A percentile compares a stretch with the other conserved stretches of the same genome.
Evolutionary conservation across 495 filamentous ascomycete genomes (phyloP).

Genomic region (Xylona heveae): DNA sequence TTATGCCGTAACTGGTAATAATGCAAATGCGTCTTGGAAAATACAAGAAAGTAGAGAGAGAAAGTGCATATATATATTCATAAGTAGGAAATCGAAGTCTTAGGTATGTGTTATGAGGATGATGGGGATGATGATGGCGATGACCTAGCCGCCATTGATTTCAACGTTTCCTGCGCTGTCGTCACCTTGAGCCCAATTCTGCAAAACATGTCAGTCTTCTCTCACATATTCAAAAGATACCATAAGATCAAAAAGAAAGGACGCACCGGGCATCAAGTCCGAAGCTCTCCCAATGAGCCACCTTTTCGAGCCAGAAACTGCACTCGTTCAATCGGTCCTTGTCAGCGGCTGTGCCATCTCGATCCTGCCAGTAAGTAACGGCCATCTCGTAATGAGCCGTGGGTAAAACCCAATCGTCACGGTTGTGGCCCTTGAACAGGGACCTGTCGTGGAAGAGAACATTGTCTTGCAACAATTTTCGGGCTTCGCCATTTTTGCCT

Average conservation of each 20-base stretch:
- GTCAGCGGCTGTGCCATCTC: conserved; percentile 2
- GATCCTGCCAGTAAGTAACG: conserved; percentile 43
- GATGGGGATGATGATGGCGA: no score
- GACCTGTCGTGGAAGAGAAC: conserved; percentile 42
- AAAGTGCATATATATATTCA: no score
- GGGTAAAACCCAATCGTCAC: conserved; percentile 66
- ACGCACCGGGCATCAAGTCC: conserved; percentile 57
- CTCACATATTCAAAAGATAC: background rate
- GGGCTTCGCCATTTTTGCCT: conserved; percentile 38
- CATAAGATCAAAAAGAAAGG: conserved; percentile 4
- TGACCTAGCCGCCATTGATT: background rate
- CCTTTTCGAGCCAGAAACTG: conserved; percentile 52
- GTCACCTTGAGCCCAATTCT: conserved; percentile 6
- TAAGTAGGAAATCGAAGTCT: no score
- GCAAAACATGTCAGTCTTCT: background rate
- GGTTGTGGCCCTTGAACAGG: conserved; percentile 48
- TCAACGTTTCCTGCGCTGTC: conserved; percentile 6
- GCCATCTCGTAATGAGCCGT: conserved; percentile 82
- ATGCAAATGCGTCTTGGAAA: no score
- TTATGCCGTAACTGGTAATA: no score
- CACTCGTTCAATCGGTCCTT: conserved; percentile 30
- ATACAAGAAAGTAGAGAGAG: no score
- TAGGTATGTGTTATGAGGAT: no score
- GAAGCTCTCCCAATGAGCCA: conserved; percentile 65
- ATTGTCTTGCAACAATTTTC: conserved; percentile 32